These are phyloP conservation scores for Beauveria australis DNA, from an alignment of 2,329 filamentous ascomycete genomes.

Conservation along the genomic window DNA sequence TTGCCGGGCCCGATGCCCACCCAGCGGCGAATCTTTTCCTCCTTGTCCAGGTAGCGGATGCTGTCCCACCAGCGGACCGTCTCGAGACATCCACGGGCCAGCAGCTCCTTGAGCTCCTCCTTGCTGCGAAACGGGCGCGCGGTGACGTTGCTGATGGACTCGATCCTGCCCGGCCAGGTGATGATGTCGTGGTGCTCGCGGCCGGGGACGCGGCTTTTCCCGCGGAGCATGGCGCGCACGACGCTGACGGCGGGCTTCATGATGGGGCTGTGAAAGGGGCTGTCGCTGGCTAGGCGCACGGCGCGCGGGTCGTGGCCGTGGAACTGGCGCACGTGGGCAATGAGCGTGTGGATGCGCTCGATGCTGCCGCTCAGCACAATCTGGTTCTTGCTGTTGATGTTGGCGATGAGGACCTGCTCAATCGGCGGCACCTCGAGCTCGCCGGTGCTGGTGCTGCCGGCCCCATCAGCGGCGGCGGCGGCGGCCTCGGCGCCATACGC, in stretches of 20 bases:
- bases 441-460: conserved; percentile 31
- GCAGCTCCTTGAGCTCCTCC: conserved; percentile 67
- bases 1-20: conserved; percentile 90
- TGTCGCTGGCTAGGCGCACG: conserved; percentile 78
- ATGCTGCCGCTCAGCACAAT: conserved; percentile 89
- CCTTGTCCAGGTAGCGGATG: conserved; percentile 79
- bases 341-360: conserved; percentile 68
- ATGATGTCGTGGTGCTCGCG: conserved; percentile 55
- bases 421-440: conserved; percentile 61
- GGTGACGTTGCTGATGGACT: conserved; percentile 80
- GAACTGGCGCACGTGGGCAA: conserved; percentile 82
- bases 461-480: not conserved
- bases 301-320: conserved; percentile 84
- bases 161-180: conserved; percentile 64
- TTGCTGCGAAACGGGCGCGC: conserved; percentile 68
- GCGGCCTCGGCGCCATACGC: conserved; percentile 57
- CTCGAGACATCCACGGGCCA: conserved; percentile 78
- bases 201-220: conserved; percentile 45
- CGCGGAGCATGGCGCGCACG: conserved; percentile 61
- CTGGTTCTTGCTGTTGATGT: conserved; percentile 93
- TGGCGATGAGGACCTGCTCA: conserved; percentile 82
- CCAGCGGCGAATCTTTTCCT: conserved; percentile 74
- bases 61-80: conserved; percentile 94
- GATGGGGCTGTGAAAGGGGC: conserved; percentile 83
- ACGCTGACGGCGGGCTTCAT: conserved; percentile 77